Conservation (phyloP, 2,329 filamentous ascomycete species). For the Xylaria sp. region DNA sequence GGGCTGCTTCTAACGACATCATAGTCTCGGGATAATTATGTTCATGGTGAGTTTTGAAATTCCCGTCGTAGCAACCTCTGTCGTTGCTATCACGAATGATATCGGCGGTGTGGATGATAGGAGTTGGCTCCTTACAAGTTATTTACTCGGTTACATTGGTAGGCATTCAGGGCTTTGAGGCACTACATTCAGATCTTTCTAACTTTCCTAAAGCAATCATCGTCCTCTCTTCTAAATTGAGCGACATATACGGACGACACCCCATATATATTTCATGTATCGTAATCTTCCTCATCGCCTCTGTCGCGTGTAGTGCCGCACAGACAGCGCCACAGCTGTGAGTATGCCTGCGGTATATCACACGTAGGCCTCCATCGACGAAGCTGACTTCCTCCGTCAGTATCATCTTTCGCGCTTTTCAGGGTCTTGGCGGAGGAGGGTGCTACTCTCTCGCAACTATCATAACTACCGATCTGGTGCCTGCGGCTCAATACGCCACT, state of each 20-base stretch:
- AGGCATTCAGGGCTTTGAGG: not conserved
- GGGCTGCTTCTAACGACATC: not conserved
- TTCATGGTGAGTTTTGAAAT: slow-evolving; percentile 21
- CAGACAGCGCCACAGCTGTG: not conserved
- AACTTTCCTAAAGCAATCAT: not conserved
- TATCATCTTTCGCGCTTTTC: slow-evolving; percentile 35
- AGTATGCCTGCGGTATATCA: not conserved
- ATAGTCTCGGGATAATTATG: not conserved
- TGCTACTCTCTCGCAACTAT: slow-evolving; percentile 25
- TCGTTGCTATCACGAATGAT: slow-evolving; percentile 32
- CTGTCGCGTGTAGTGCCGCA: not conserved
- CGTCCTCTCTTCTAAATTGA: not conserved
- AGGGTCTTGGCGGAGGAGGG: slow-evolving; percentile 36
- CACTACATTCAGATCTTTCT: not conserved
- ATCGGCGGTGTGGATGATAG: slow-evolving; percentile 25
- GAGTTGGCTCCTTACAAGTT: slow-evolving; percentile 37
- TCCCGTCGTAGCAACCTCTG: slow-evolving; percentile 25
- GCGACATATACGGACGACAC: not conserved
- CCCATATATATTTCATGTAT: not conserved
- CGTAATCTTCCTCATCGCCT: not conserved
- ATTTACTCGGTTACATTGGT: slow-evolving; percentile 34
- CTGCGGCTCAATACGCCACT: slow-evolving; percentile 17
- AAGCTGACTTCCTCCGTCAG: not conserved
- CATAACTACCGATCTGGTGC: slow-evolving; percentile 30
- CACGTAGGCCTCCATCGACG: too few species aligned